Evolutionary conservation across 768 basidiomycete species (phyloP).

Genomic region (Sporobolomyces phaffii): DNA sequence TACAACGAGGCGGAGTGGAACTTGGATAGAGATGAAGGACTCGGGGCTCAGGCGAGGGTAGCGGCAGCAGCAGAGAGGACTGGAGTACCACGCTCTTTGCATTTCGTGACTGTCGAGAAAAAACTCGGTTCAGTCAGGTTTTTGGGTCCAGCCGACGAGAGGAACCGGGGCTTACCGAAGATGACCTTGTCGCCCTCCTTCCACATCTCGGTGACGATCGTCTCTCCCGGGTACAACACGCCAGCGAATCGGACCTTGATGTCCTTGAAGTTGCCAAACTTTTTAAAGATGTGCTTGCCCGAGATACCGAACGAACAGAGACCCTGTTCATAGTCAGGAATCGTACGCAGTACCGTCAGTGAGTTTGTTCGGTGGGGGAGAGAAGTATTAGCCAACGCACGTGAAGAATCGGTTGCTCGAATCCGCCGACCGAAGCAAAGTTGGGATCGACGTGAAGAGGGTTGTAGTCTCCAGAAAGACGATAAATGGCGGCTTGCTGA

Average conservation of each 20-base stretch:
- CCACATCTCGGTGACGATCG: slow-evolving; percentile 96
- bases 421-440: slow-evolving; percentile 91
- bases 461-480: slow-evolving; percentile 85
- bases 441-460: slow-evolving; percentile 87
- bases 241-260: slow-evolving; percentile 97
- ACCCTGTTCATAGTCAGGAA: slow-evolving; percentile 49
- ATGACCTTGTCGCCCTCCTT: slow-evolving; percentile 85
- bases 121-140: not conserved
- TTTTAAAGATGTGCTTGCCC: slow-evolving; percentile 82
- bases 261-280: slow-evolving; percentile 76
- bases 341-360: not conserved
- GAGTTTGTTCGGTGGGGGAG: not conserved
- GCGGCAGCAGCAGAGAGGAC: slow-evolving; percentile 77
- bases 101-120: slow-evolving; percentile 62
- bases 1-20: too few relatives aligned
- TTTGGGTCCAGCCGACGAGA: not conserved
- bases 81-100: slow-evolving; percentile 70
- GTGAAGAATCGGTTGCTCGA: slow-evolving; percentile 80
- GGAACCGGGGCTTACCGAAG: slow-evolving; percentile 62
- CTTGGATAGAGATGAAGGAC: not conserved
- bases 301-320: slow-evolving; percentile 89
- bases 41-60: slow-evolving; percentile 56
- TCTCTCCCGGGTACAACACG: slow-evolving; percentile 90
- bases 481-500: slow-evolving; percentile 83
- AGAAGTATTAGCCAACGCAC: slow-evolving; percentile 45